Base-by-base conservation (phyloP, 106 monocot genomes). In the Amphibolis antarctica region DNA sequence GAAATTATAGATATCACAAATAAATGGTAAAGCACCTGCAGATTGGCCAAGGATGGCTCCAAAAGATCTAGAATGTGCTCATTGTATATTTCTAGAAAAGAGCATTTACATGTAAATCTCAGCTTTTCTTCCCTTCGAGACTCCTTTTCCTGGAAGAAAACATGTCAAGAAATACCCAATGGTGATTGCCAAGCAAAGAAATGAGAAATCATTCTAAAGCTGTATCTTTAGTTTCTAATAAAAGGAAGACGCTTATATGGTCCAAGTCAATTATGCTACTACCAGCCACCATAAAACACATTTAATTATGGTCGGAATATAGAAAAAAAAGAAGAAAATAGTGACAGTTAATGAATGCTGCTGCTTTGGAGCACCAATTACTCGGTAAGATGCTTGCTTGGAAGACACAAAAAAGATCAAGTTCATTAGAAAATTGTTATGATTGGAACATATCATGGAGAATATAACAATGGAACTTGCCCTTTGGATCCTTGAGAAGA, bases 41-140 rank as follows among this genome's bases (percentile, higher is more conserved):
- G 66, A 86, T 96, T 96, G 19, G 47, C 48, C 55, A 84, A 82
- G 20, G 77, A 76, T 71, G 94, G 86, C 62, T 96, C 82, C 26
- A 96, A 66, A 28, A 96, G 78, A 80, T 96, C 94, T 22, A 89
- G 72, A 66, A 96, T 96, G 4, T 89, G 89, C 26, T 96, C 94
- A 73, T 96, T 96, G 72, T 96, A 96, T 62, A 96, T 89, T 76
- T 96, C 94, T 61, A 96, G 60, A 68, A 96, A 96, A 45, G 94
- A 96, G 66, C 94, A 96, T 82, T 71, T 96, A 48, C 94, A 96
- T 12, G 80, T 86, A 54, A 96, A 96, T 47, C 58, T 72, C 42
- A 96, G 69, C 57, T 89, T 96, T 70, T 96, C 86, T 51, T 86
- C 83, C 80, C 78, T 75, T 53, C 82, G 73, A 22, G 66, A 28